Evolutionary conservation across 2,329 filamentous ascomycete genomes (phyloP).

Genomic region (Aspergillus pseudoviridinutans): DNA sequence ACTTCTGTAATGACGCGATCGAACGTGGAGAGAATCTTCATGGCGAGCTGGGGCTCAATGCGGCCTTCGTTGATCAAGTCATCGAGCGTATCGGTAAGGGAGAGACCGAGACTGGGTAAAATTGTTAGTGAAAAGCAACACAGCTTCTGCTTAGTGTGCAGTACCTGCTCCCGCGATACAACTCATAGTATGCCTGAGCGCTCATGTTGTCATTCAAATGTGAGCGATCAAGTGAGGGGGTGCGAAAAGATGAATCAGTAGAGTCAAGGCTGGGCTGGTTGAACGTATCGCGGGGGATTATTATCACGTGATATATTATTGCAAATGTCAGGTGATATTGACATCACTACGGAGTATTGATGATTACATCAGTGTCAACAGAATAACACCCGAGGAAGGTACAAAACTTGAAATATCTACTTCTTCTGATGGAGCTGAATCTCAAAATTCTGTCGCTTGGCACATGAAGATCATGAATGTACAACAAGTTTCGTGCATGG

Average conservation of each 20-base stretch:
- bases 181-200: slow-evolving; percentile 71
- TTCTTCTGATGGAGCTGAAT: neutral
- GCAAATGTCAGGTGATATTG: neutral
- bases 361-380: neutral
- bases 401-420: neutral
- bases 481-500: neutral
- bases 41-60: slow-evolving; percentile 96
- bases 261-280: neutral
- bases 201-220: slow-evolving; percentile 38
- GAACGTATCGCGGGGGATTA: neutral
- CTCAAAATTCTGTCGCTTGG: neutral
- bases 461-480: neutral
- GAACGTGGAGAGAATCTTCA: slow-evolving; percentile 96
- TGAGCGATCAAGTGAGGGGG: slow-evolving; percentile 2
- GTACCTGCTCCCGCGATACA: slow-evolving; percentile 98
- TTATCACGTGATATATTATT: slow-evolving; percentile 14
- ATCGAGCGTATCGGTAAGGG: slow-evolving; percentile 94
- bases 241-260: slow-evolving; percentile 4
- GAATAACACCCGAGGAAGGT: neutral
- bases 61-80: slow-evolving; percentile 90
- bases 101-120: slow-evolving; percentile 72
- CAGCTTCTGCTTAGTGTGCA: neutral
- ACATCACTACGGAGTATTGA: neutral
- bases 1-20: slow-evolving; percentile 90
- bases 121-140: slow-evolving; percentile 6